Conservation (phyloP, 225 moss, liverwort and hornwort species). For the Pleurozium schreberi region DNA sequence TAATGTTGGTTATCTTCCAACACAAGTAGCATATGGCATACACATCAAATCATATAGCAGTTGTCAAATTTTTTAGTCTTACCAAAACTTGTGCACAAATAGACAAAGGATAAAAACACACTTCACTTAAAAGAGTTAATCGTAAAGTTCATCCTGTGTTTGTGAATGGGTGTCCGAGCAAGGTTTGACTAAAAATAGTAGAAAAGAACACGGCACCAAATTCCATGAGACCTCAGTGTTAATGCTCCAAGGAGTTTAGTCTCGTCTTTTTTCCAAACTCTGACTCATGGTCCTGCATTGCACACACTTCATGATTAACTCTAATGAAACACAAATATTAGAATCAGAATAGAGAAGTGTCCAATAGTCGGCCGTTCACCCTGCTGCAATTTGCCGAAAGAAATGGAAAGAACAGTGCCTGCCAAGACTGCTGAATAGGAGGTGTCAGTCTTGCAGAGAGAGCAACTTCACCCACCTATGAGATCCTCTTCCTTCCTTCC, state of each 20-base stretch:
- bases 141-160: no score
- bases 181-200: no score
- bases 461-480: background rate
- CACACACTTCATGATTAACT: no score
- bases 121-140: no score
- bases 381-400: background rate
- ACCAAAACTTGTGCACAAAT: background rate
- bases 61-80: background rate
- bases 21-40: background rate
- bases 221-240: no score
- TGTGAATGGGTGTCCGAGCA: no score
- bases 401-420: background rate
- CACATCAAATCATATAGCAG: background rate
- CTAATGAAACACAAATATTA: background rate
- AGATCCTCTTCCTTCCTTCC: background rate
- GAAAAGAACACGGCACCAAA: no score
- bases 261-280: no score
- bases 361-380: background rate
- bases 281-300: no score
- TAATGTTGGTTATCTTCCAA: background rate
- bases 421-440: background rate
- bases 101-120: background rate
- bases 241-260: no score
- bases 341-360: background rate
- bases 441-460: background rate